These are phyloP conservation scores for Aurifilum marmelostoma DNA, from an alignment of 2,329 filamentous ascomycete species.

Conservation along the genomic window DNA sequence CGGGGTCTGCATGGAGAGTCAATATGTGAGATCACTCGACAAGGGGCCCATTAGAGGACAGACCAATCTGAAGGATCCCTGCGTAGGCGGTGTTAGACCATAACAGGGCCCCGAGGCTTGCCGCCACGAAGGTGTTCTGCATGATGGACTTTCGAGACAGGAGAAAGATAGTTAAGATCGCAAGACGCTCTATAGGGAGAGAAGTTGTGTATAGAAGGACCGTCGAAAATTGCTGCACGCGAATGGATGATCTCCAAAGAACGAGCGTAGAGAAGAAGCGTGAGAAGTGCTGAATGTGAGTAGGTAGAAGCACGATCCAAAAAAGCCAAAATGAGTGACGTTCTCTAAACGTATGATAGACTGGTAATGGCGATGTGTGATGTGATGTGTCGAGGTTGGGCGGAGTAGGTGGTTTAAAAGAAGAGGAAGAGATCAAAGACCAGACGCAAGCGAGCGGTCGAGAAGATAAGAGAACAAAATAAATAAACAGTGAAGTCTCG, in stretches of 20 bases:
- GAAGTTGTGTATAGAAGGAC: slow-evolving; percentile 22
- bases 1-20: neutral
- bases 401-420: slow-evolving; percentile 11
- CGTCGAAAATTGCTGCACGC: slow-evolving; percentile 30
- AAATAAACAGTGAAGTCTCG: neutral
- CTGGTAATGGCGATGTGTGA: slow-evolving; percentile 23
- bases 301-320: slow-evolving; percentile 28
- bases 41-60: neutral
- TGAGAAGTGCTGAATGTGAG: slow-evolving; percentile 9
- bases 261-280: slow-evolving; percentile 23
- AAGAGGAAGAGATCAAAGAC: slow-evolving; percentile 14
- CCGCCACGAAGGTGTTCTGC: slow-evolving; percentile 14
- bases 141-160: slow-evolving; percentile 12
- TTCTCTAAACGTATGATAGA: slow-evolving; percentile 32
- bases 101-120: slow-evolving; percentile 16
- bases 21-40: neutral
- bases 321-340: slow-evolving; percentile 29
- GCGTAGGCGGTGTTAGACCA: neutral
- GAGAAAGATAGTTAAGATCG: neutral
- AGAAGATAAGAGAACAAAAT: neutral
- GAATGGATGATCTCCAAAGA: slow-evolving; percentile 31
- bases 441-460: neutral
- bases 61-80: slow-evolving; percentile 5
- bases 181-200: slow-evolving; percentile 16
- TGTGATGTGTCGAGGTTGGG: slow-evolving; percentile 22